phyloP scores from a whole-genome alignment of 176 grass and related monocot genomes.

The Themeda triandra region DNA sequence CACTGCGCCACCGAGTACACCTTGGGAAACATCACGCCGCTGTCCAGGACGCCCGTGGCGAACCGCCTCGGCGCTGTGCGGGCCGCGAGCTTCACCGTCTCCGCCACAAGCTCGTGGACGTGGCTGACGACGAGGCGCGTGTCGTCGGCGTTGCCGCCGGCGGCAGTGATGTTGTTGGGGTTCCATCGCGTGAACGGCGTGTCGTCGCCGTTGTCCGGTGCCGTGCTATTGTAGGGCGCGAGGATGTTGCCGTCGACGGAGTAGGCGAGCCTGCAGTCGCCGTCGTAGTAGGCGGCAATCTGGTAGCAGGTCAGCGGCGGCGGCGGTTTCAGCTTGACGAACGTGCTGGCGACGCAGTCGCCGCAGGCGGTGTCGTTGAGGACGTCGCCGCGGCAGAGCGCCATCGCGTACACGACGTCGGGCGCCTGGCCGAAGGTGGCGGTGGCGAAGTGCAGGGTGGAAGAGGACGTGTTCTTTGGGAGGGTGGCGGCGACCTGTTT shows the following conservation, averaged over 20 bases:
- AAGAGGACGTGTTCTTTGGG: slow-evolving; percentile 2
- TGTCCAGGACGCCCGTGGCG: neutral
- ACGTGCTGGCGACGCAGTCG: neutral
- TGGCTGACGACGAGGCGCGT: neutral
- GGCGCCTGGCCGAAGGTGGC: neutral
- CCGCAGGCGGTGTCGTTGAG: neutral
- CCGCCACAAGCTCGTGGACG: neutral
- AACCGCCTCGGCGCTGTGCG: neutral
- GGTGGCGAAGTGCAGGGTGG: slow-evolving; percentile 13
- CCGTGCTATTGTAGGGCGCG: neutral
- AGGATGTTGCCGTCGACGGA: neutral
- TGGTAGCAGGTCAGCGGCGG: neutral
- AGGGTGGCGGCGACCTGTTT: neutral
- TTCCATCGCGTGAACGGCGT: neutral
- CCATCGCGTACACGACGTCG: slow-evolving; percentile 21
- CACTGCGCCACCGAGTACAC: slow-evolving; percentile 14
- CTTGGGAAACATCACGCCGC: neutral
- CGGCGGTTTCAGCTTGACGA: neutral
- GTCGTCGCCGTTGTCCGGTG: neutral
- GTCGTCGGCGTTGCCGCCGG: neutral
- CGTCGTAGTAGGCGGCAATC: neutral
- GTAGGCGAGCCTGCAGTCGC: neutral
- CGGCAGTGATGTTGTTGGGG: neutral
- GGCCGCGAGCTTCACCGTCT: neutral
- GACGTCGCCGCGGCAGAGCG: slow-evolving; percentile 41